Base-by-base conservation (phyloP, 2,329 filamentous ascomycete genomes). In the Fusarium duplospermum region DNA sequence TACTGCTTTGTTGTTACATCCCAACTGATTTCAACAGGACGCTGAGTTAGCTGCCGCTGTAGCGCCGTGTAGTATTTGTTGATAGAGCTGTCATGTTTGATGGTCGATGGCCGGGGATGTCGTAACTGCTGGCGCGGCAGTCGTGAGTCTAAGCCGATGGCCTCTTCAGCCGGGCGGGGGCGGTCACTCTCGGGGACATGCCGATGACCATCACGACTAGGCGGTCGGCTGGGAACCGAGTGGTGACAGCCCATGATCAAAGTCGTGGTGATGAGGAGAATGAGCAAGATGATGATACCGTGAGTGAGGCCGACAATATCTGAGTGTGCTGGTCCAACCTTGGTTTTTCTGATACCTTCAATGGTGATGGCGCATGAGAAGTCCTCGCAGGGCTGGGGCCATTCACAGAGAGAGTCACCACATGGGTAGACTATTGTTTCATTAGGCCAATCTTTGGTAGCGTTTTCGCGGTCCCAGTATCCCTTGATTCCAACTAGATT, bases 321-420 rank as follows among this genome's bases (percentile, higher is more conserved):
- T 3, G 56, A 36, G 22, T 58, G 56, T 58, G 56, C 56, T 38
- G 56, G 56, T 10, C 56, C 56, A 20, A 58, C 56, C 16, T 20
- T 58, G 20, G 31, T 38, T 27, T 33, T 18, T 20, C 56, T 33
- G 33, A 58, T 58, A 2, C 33, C 35, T 38, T 58, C 29, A 33
- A 58, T 58, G 14, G 35, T 33, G 56, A 40, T 58, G 33, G 56
- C 56, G 13, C 56, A 58, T 58, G 56, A 58, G 31, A 58, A 58
- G 31, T 58, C 24, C 13, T 58, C 20, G 20, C 56, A 58, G 13
- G 20, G 16, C 22, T 38, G 56, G 29, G 31, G 16, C 56, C 33
- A 58, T 20, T 58, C n/a, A 31, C 56, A 58, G 14, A 58, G n/a
- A 31, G 56, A 58, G 16, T 18, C 8, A 10, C 31, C 56, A 38